A percentile compares a stretch with the other conserved stretches of the same genome.
phyloP scores from a whole-genome alignment of 2,329 filamentous ascomycete genomes.

The Fusarium oligoseptatum region DNA sequence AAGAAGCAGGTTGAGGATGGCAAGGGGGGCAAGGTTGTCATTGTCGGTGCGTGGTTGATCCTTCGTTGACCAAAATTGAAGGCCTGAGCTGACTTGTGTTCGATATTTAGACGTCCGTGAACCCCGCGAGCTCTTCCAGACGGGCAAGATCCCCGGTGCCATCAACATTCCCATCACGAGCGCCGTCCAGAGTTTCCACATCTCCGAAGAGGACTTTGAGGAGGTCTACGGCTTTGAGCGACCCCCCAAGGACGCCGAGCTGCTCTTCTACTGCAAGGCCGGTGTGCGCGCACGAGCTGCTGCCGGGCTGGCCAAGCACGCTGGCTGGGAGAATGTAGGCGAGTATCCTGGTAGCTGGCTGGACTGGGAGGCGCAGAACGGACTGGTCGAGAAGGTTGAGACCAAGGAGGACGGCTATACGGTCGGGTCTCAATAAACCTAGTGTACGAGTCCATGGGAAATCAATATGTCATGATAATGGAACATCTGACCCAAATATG shows the following conservation, averaged over 20 bases:
- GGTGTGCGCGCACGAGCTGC: slow-evolving; percentile 86
- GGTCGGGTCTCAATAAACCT: slow-evolving; percentile 43
- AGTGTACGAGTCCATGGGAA: slow-evolving; percentile 58
- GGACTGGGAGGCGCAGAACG: slow-evolving; percentile 84
- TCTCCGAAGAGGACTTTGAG: slow-evolving; percentile 83
- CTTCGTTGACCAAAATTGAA: neutral
- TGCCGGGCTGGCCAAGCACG: slow-evolving; percentile 80
- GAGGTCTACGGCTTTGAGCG: slow-evolving; percentile 84
- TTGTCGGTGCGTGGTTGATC: slow-evolving; percentile 59
- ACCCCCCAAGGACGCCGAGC: slow-evolving; percentile 65
- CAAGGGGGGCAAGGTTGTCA: slow-evolving; percentile 50
- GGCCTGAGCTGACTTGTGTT: neutral
- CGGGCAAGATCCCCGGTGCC: slow-evolving; percentile 82
- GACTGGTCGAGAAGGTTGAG: slow-evolving; percentile 59
- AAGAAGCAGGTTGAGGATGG: slow-evolving; percentile 52
- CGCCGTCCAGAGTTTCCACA: slow-evolving; percentile 83
- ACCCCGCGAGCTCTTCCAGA: slow-evolving; percentile 72
- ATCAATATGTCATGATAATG: slow-evolving; percentile 2
- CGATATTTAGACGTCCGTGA: slow-evolving; percentile 76
- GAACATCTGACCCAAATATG: neutral
- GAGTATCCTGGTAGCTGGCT: slow-evolving; percentile 84
- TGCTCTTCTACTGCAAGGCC: slow-evolving; percentile 94
- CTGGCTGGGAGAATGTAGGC: slow-evolving; percentile 78
- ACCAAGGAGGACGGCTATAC: neutral
- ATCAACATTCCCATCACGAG: slow-evolving; percentile 86